phyloP scores from a whole-genome alignment of 208 protist species.

The Leishmania aethiopica region DNA sequence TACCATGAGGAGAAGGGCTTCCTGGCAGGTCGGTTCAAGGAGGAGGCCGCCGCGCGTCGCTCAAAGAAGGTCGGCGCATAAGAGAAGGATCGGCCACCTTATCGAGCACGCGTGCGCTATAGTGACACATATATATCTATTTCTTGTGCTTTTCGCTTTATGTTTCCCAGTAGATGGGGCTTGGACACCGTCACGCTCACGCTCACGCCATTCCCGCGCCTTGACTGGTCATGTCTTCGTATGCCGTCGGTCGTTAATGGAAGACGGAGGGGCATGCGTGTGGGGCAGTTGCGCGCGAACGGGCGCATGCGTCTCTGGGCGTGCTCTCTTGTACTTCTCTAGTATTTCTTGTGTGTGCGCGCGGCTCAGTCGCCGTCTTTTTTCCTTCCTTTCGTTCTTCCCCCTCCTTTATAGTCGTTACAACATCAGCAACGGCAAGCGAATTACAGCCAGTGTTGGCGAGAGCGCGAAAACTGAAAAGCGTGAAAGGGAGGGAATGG shows the following conservation, averaged over 20 bases:
- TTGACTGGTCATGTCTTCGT: neutral
- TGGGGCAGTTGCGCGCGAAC: neutral
- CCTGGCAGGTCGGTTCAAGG: slow-evolving; percentile 56
- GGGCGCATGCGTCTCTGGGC: neutral
- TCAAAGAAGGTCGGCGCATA: slow-evolving; percentile 13
- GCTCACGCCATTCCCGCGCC: neutral
- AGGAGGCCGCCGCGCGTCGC: slow-evolving; percentile 31
- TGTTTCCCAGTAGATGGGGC: neutral
- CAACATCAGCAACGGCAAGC: no score
- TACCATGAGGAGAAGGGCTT: slow-evolving; percentile 59
- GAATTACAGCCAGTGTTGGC: neutral
- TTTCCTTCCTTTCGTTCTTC: neutral
- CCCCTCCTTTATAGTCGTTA: no score
- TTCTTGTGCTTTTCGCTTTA: neutral
- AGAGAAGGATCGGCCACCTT: neutral
- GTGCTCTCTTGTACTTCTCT: slow-evolving; percentile 5
- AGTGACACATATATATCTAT: neutral
- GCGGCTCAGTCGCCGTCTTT: neutral
- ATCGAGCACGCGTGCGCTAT: neutral
- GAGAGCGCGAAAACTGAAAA: neutral
- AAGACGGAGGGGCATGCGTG: neutral
- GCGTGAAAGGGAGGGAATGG: neutral
- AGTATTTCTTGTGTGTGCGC: neutral
- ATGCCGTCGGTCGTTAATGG: neutral
- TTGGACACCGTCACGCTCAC: neutral